Conservation (phyloP, 2,329 filamentous ascomycete genomes). For the Purpureocillium takamizusanense region DNA sequence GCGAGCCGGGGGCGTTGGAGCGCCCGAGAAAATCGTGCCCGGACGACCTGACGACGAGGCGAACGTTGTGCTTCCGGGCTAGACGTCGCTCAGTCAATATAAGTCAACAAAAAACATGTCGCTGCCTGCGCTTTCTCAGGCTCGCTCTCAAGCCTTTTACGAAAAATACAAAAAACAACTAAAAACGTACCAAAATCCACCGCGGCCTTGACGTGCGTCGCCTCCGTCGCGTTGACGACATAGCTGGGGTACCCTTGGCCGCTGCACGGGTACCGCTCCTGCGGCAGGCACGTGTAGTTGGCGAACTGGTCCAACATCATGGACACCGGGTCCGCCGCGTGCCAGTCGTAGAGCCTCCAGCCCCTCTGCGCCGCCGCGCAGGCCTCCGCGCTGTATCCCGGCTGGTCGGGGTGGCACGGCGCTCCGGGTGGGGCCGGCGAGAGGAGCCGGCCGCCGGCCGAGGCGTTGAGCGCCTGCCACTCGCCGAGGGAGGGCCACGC, state of each 20-base stretch:
- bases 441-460: slow-evolving; percentile 32
- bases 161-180: no score
- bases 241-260: slow-evolving; percentile 22
- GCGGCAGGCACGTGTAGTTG: slow-evolving; percentile 42
- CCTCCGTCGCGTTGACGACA: slow-evolving; percentile 23
- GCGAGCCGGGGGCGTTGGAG: slow-evolving; percentile 37
- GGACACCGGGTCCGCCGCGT: slow-evolving; percentile 19
- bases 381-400: slow-evolving; percentile 13
- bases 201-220: slow-evolving; percentile 20
- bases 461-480: slow-evolving; percentile 38
- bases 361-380: slow-evolving; percentile 18
- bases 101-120: no score
- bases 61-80: slow-evolving; percentile 32
- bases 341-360: slow-evolving; percentile 20
- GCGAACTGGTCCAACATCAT: slow-evolving; percentile 31
- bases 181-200: slow-evolving; percentile 32
- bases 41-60: slow-evolving; percentile 31
- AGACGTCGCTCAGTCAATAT: background rate
- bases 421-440: slow-evolving; percentile 26
- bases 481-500: slow-evolving; percentile 36
- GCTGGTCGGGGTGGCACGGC: slow-evolving; percentile 18
- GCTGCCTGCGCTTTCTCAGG: no score
- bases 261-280: slow-evolving; percentile 23
- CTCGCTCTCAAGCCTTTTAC: no score
- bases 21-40: slow-evolving; percentile 36